These are phyloP conservation scores for Serendipita vermifera DNA, from an alignment of 768 basidiomycete species.

Conservation along the genomic window DNA sequence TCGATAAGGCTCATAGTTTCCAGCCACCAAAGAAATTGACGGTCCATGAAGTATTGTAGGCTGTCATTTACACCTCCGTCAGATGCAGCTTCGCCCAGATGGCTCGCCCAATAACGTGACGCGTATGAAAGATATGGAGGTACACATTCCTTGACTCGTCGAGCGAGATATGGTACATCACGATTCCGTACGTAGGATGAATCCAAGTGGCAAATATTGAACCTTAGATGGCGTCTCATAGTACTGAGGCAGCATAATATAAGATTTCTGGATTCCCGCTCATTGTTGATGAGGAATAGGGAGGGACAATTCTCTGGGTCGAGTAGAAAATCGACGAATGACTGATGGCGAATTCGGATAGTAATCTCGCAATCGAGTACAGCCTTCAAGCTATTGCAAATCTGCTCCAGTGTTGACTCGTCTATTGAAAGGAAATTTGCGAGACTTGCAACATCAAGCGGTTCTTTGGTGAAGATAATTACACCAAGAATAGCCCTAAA, in stretches of 20 bases:
- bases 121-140: background rate
- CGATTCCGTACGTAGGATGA: background rate
- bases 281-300: too few species aligned
- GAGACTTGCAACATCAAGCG: background rate
- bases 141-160: background rate
- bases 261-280: background rate
- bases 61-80: background rate
- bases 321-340: conserved; percentile 4
- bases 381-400: background rate
- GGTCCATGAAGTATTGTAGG: background rate
- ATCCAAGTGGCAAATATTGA: background rate
- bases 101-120: background rate
- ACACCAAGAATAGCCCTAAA: background rate
- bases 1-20: background rate
- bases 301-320: background rate
- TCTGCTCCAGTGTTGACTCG: background rate
- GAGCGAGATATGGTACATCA: background rate
- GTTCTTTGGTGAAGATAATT: background rate
- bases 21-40: conserved; percentile 2
- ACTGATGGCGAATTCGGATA: background rate
- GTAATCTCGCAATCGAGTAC: background rate
- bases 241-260: background rate
- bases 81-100: background rate
- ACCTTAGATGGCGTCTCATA: background rate
- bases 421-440: background rate